These are phyloP conservation scores for Haplosporangium sp. DNA, from an alignment of 371 early-diverging fungal species.

Conservation along the genomic window DNA sequence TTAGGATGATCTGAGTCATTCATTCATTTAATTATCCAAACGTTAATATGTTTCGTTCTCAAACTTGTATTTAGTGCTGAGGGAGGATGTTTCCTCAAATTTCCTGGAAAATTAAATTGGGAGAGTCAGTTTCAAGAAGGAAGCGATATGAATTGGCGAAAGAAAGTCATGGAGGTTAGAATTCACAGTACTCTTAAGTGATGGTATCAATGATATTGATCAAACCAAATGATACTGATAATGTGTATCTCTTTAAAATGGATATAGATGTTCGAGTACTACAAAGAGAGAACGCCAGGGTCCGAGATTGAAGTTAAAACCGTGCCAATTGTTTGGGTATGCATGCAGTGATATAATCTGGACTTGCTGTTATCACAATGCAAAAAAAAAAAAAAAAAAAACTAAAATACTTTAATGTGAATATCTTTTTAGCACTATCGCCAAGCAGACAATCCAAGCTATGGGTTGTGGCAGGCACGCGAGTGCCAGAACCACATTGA, in stretches of 20 bases:
- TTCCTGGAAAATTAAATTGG: constrained; percentile 77
- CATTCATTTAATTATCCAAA: background rate
- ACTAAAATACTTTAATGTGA: background rate
- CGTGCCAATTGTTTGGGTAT: constrained; percentile 77
- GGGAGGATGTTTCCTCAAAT: constrained; percentile 87
- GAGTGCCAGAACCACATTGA: constrained; percentile 93
- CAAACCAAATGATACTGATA: background rate
- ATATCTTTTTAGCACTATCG: constrained; percentile 69
- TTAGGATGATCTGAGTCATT: background rate
- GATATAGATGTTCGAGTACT: constrained; percentile 82
- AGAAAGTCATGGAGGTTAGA: constrained; percentile 70
- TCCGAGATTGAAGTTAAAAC: constrained; percentile 86
- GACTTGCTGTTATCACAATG: too few relatives aligned
- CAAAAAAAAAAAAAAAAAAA: background rate
- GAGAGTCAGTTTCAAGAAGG: constrained; percentile 77
- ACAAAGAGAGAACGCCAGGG: constrained; percentile 91
- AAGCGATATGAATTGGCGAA: constrained; percentile 87
- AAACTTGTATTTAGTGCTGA: constrained; percentile 71
- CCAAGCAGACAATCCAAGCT: constrained; percentile 74
- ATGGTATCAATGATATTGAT: background rate
- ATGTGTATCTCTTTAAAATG: background rate
- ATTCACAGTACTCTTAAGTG: background rate
- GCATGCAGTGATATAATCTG: background rate
- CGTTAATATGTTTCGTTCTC: background rate
- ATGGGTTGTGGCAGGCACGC: constrained; percentile 87